Conservation (phyloP, 2,329 filamentous ascomycete species). For the Colletotrichum sp. region DNA sequence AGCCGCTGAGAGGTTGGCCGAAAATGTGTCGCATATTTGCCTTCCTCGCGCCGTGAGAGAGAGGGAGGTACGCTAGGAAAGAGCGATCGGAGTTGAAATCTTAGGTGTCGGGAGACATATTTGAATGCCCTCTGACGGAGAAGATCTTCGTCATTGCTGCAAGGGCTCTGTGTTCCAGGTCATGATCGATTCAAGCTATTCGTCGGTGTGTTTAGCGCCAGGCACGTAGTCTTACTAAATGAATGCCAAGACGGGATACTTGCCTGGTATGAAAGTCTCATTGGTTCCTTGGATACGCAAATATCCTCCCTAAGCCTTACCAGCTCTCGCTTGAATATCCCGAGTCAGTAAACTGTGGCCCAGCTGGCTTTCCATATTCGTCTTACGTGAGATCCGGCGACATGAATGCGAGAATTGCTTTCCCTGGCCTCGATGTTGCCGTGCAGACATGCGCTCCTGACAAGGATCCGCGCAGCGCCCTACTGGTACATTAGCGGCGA, state of each 20-base stretch:
- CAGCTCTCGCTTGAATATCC: background rate
- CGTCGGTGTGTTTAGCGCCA: background rate
- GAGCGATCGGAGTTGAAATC: no score
- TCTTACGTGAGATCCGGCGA: background rate
- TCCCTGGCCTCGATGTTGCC: background rate
- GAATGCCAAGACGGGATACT: background rate
- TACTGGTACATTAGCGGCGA: background rate
- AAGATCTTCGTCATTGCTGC: background rate
- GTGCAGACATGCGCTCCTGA: background rate
- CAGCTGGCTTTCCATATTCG: background rate
- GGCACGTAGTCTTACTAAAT: background rate
- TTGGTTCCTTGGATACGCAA: background rate
- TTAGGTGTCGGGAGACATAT: background rate
- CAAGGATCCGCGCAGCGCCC: background rate
- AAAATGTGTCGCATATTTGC: background rate
- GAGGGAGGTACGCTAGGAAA: no score
- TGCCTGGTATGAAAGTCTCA: background rate
- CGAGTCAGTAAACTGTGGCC: background rate
- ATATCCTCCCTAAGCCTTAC: background rate
- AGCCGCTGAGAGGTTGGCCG: background rate
- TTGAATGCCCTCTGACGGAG: accelerated
- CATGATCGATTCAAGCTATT: background rate
- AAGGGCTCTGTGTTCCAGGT: background rate
- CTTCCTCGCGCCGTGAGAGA: background rate
- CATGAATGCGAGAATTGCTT: background rate